Evolutionary conservation across 225 moss, liverwort and hornwort species (phyloP), one percentile per base, ranked within the genome.

Genomic region (Bryoerythrophyllum caledonicum): DNA sequence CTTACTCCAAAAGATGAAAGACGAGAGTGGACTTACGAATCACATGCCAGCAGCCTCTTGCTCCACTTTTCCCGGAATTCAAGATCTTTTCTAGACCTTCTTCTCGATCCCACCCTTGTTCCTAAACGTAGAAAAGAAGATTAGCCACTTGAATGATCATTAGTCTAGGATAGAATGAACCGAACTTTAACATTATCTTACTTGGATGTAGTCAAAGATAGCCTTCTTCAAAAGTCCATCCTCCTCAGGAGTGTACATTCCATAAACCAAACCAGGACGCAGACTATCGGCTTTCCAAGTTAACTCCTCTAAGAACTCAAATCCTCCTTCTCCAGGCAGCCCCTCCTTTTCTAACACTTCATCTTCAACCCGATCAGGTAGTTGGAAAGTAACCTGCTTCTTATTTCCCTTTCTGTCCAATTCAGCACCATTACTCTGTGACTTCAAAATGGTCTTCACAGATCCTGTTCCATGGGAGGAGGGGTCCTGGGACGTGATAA

Each of bases 71-170:
- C 43, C 3, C 1, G 51, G 71, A 76, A 64, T 83, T 72, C 60
- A 88, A 16, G 71, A 88, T 40, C 67, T 78, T 83, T 65, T 81
- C 13, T 55, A 88, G 12, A 52, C 88, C 88, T 20, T 76, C 59
- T 64, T 88, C 81, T 71, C 56, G 78, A 27, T 85, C 79, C 88
- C 88, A 88, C 46, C 85, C 88, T 67, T 67, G 48, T 46, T 82
- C 83, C 88, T 88, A 68, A 71, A 80, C 4, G 65, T 48, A 65
- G 59, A 55, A 60, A 58, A 38, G 23, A 63, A 63, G 24, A 78
- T 40, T 67, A 37, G 44, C 55, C 24, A 24, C 59, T 64, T 46
- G 14, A 24, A 27, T 35, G 21, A 68, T 58, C 24, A 53, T 56
- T 53, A 70, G 35, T 54, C 65, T 52, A 26, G 70, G 28, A 65